Evolutionary conservation across 768 basidiomycete genomes (phyloP).

Genomic region (Phaeolepiota aurea): DNA sequence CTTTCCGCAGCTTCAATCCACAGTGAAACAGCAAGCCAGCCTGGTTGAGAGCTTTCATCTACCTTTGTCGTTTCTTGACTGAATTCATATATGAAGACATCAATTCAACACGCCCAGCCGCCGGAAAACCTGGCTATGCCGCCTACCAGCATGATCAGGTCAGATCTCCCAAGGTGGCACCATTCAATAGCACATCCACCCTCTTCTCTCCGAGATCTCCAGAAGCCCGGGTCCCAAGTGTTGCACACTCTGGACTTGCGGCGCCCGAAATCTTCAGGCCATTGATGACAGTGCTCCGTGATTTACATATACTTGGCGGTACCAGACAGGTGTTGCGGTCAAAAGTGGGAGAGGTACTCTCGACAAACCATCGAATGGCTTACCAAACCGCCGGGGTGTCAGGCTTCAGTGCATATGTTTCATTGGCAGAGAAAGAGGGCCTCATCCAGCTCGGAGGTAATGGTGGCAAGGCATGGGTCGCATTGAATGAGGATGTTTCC

Average conservation of each 20-base stretch:
- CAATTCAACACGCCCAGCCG: too few relatives aligned
- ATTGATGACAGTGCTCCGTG: not conserved
- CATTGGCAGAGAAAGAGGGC: not conserved
- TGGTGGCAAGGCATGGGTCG: slow-evolving; percentile 7
- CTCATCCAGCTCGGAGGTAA: slow-evolving; percentile 5
- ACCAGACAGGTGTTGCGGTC: not conserved
- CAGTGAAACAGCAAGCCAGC: not conserved
- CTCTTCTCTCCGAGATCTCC: too few relatives aligned
- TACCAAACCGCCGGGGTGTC: not conserved
- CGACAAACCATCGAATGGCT: not conserved
- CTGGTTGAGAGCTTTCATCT: too few relatives aligned
- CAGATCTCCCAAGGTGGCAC: too few relatives aligned
- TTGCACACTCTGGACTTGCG: too few relatives aligned
- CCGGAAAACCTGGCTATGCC: too few relatives aligned
- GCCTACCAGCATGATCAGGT: too few relatives aligned
- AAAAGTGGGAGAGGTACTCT: not conserved
- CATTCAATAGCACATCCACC: too few relatives aligned
- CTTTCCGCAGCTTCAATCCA: not conserved
- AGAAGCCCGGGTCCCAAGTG: too few relatives aligned
- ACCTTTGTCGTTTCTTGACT: too few relatives aligned
- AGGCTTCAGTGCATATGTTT: not conserved
- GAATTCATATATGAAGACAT: too few relatives aligned
- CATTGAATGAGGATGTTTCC: slow-evolving; percentile 1
- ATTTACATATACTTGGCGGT: not conserved
- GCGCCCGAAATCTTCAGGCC: not conserved